Evolutionary conservation across 768 basidiomycete genomes (phyloP).

Genomic region (Suillus bovinus): DNA sequence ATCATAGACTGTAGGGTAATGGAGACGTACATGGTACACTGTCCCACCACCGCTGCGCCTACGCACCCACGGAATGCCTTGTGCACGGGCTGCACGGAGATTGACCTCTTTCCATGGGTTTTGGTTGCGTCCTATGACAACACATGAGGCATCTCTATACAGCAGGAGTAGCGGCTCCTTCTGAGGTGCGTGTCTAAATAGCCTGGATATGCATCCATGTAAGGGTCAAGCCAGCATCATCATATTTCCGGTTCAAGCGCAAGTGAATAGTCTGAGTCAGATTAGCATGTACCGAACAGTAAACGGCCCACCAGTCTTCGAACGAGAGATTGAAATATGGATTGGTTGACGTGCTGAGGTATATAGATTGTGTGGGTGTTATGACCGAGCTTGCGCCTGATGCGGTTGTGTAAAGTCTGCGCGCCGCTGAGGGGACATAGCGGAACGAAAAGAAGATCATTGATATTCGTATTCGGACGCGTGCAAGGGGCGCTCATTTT

Average conservation of each 20-base stretch:
- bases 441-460: slow-evolving; percentile 30
- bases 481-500: slow-evolving; percentile 2
- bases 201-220: slow-evolving; percentile 45
- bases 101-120: slow-evolving; percentile 99
- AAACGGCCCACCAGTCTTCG: slow-evolving; percentile 76
- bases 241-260: neutral
- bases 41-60: slow-evolving; percentile 93
- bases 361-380: slow-evolving; percentile 52
- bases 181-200: slow-evolving; percentile 76
- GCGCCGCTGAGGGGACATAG: slow-evolving; percentile 21
- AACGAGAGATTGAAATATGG: slow-evolving; percentile 90
- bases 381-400: slow-evolving; percentile 19
- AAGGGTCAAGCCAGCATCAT: slow-evolving; percentile 28
- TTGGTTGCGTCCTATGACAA: slow-evolving; percentile 94
- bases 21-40: slow-evolving; percentile 85
- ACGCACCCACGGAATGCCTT: slow-evolving; percentile 74
- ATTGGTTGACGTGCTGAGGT: slow-evolving; percentile 73
- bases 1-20: neutral
- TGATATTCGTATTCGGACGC: slow-evolving; percentile 7
- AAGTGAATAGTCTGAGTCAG: neutral
- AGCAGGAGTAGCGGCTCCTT: slow-evolving; percentile 76
- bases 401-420: slow-evolving; percentile 17
- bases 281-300: neutral
- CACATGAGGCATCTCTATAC: slow-evolving; percentile 86
- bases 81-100: slow-evolving; percentile 50